A percentile compares a stretch with the other conserved stretches of the same genome.
Evolutionary conservation across 495 filamentous ascomycete genomes (phyloP).

Genomic region (Neurospora sp.): DNA sequence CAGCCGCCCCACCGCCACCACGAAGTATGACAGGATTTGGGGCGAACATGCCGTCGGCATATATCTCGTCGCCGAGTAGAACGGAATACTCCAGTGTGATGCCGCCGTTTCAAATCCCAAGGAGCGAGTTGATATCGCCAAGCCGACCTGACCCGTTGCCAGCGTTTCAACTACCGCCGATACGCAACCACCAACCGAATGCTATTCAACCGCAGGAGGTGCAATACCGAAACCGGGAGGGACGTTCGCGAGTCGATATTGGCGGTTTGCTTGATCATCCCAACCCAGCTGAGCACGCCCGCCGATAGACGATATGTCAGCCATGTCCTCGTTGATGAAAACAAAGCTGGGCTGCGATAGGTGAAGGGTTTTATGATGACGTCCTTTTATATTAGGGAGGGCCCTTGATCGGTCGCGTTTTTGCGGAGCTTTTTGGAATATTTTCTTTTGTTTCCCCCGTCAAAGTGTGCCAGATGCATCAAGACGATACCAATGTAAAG

Average conservation of each 20-base stretch:
- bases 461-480: neutral
- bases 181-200: conserved; percentile 31
- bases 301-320: neutral
- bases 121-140: conserved; percentile 30
- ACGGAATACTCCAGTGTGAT: conserved; percentile 30
- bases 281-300: conserved; percentile 9
- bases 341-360: neutral
- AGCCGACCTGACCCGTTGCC: conserved; percentile 23
- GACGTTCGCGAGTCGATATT: conserved; percentile 43
- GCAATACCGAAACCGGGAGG: conserved; percentile 30
- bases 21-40: conserved; percentile 21
- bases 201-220: conserved; percentile 14
- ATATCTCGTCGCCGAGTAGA: conserved; percentile 26
- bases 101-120: conserved; percentile 32
- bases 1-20: conserved; percentile 16
- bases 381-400: neutral
- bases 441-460: neutral
- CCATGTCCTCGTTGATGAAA: neutral
- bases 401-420: neutral
- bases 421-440: neutral
- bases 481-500: neutral
- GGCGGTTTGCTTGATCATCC: conserved; percentile 42
- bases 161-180: conserved; percentile 43
- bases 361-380: neutral
- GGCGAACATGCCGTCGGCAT: conserved; percentile 23